Evolutionary conservation across 768 basidiomycete species (phyloP), one percentile per base, ranked within the genome.

Genomic region (Erythrobasidium yunnanense): DNA sequence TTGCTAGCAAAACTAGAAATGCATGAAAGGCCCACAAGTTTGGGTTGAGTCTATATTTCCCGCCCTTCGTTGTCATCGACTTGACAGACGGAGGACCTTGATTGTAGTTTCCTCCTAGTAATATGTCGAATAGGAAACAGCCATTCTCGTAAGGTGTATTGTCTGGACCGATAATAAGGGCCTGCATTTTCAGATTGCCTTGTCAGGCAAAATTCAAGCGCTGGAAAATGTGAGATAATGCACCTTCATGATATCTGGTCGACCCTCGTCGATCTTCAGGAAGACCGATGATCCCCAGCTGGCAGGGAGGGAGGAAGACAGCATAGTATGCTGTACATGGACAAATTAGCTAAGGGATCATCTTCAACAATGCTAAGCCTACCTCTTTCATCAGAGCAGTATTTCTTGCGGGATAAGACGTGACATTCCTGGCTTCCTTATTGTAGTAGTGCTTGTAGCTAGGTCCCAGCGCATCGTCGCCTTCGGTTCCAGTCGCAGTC

Each of bases 361-460:
- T n/a, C n/a, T n/a, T n/a, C n/a, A n/a, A n/a, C n/a, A n/a, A n/a
- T n/a, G n/a, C n/a, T n/a, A n/a, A n/a, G n/a, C 25, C 45, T 22
- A 86, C 87, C 82, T 93, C 90, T 77, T 95, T 96, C 2, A 92
- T 92, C 68, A 96, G 95, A 8, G 91, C 91, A 66, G 95, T 79
- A 0, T 88, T 90, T 47, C 92, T 81, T 77, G 89, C 92, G 4
- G 90, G 90, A 58, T 91, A 87, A 72, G 89, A 87, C 22, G 87
- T 85, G 71, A 83, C 84, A 2, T 85, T 85, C 29, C 90, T 78
- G 84, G 88, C 86, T 74, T 91, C 89, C 70, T 81, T 84, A 73
- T 86, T 86, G 77, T 81, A 91, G 75, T 81, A 85, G 72, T 86
- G 87, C 75, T 88, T 89, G 78, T 85, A 91, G 73, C 86, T 83